Base-by-base conservation (phyloP, 1,139 yeast genomes). In the Yamadazyma sp. region DNA sequence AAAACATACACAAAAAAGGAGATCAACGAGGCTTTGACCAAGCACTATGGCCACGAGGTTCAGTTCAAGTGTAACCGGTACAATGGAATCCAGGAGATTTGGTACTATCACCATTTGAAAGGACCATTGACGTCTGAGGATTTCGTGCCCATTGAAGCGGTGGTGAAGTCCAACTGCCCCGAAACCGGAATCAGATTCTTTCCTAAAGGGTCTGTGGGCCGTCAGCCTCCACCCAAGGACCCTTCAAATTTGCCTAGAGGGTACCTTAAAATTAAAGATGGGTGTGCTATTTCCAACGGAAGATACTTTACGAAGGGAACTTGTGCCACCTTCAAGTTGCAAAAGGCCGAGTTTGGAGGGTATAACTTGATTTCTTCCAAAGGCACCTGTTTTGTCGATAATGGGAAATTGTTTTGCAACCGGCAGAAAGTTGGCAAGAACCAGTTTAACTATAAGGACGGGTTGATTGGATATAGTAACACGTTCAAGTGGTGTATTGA, bases 261-360 rank as follows among this genome's bases (percentile, higher is more conserved):
- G 32, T 76, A 72, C 46, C 64, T 83, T 18, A 62, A 74, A 18
- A 76, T 70, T 12, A 75, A 80, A 39, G 56, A 70, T 5, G 96
- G 96, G 2, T 88, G 96, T 63, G 65, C 90, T 40, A 90, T 89
- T 51, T 78, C 85, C 44, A 86, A 80, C 53, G 97, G 97, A 5
- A 77, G 80, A 50, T 89, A 95, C 90, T 87, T 83, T 62, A 62
- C 74, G 6, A 72, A 79, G 26, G 97, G 97, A 1, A 81, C 95
- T 1, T 90, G 97, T 62, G 97, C 96, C 2, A 80, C 85, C 3
- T 53, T 49, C 31, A 69, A 71, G 14, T 51, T 70, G 13, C 64
- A 48, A 22, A 53, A 78, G 38, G 77, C 82, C 27, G 75, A 77
- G 25, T 82, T 78, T 59, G 95, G 94, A 4, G 90, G 90, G n/a